These are phyloP conservation scores for Linderniella brevidens DNA, from an alignment of 257 asterid species.

Conservation along the genomic window DNA sequence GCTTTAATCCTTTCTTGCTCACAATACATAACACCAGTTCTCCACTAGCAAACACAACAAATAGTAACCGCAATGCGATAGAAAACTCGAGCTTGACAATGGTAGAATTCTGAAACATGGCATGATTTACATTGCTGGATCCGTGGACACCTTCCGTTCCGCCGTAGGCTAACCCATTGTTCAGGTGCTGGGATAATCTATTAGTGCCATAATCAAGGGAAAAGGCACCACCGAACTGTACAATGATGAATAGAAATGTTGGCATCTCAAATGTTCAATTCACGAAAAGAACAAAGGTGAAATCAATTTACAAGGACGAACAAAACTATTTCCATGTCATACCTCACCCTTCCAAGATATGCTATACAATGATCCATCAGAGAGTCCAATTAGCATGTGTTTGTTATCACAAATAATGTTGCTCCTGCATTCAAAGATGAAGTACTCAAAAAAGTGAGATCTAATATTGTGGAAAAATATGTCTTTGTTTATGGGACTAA, in stretches of 20 bases:
- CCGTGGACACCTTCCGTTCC: slow-evolving; percentile 25
- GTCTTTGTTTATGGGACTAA: not conserved
- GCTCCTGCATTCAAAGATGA: slow-evolving; percentile 58
- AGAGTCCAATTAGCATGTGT: slow-evolving; percentile 78
- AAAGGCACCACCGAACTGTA: slow-evolving; percentile 79
- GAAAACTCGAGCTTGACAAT: slow-evolving; percentile 69
- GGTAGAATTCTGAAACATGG: slow-evolving; percentile 26
- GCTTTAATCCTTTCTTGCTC: slow-evolving; percentile 84
- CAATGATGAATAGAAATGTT: slow-evolving; percentile 9
- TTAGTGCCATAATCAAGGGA: slow-evolving; percentile 28
- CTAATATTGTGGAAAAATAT: slow-evolving; percentile 5
- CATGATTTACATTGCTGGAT: slow-evolving; percentile 20
- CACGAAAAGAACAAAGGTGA: slow-evolving; percentile 2
- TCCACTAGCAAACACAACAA: slow-evolving; percentile 76
- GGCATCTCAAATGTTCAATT: slow-evolving; percentile 8
- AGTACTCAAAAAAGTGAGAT: slow-evolving; percentile 4
- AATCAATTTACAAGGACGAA: not conserved
- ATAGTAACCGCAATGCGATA: slow-evolving; percentile 35
- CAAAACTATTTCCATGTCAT: slow-evolving; percentile 13
- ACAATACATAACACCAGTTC: slow-evolving; percentile 61
- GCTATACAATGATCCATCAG: slow-evolving; percentile 91
- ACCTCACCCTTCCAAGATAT: slow-evolving; percentile 99
- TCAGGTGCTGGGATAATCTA: slow-evolving; percentile 30
- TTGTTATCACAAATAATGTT: slow-evolving; percentile 87
- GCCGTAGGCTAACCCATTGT: slow-evolving; percentile 45